Conservation (phyloP, 192 early-diverging fungal species). For the Backusella liffmaniae region DNA sequence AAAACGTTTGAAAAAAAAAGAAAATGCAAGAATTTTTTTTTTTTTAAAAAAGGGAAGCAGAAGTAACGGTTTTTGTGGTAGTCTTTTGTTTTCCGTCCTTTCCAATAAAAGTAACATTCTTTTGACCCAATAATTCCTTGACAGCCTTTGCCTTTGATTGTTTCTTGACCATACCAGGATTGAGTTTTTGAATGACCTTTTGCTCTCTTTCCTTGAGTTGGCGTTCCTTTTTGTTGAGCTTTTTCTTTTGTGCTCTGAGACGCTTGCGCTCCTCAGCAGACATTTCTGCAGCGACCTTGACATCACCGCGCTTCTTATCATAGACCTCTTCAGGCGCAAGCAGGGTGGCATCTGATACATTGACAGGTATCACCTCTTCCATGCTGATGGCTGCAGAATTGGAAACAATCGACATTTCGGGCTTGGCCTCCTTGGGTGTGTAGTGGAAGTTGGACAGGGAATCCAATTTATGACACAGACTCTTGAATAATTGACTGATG, state of each 20-base stretch:
- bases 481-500: slow-evolving; percentile 74
- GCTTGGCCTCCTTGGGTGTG: slow-evolving; percentile 75
- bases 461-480: slow-evolving; percentile 83
- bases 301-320: slow-evolving; percentile 68
- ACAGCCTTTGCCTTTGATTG: slow-evolving; percentile 60
- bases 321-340: slow-evolving; percentile 91
- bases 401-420: slow-evolving; percentile 75
- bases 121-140: slow-evolving; percentile 61
- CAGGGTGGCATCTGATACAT: slow-evolving; percentile 77
- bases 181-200: slow-evolving; percentile 45
- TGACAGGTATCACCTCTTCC: slow-evolving; percentile 93
- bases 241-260: slow-evolving; percentile 66
- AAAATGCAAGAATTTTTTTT: background rate
- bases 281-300: slow-evolving; percentile 81
- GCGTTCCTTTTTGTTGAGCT: slow-evolving; percentile 61
- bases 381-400: slow-evolving; percentile 85
- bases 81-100: slow-evolving; percentile 38
- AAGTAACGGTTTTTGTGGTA: slow-evolving; percentile 7
- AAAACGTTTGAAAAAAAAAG: background rate
- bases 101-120: slow-evolving; percentile 41
- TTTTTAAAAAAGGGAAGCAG: slow-evolving; percentile 17
- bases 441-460: slow-evolving; percentile 94
- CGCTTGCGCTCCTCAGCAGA: slow-evolving; percentile 74
- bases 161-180: slow-evolving; percentile 39
- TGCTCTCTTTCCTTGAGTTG: slow-evolving; percentile 47